Percentiles rank a stretch among this genome's conserved stretches.
Evolutionary conservation across 2,329 filamentous ascomycete genomes (phyloP).

Genomic region (Arthrobotrys iridis): DNA sequence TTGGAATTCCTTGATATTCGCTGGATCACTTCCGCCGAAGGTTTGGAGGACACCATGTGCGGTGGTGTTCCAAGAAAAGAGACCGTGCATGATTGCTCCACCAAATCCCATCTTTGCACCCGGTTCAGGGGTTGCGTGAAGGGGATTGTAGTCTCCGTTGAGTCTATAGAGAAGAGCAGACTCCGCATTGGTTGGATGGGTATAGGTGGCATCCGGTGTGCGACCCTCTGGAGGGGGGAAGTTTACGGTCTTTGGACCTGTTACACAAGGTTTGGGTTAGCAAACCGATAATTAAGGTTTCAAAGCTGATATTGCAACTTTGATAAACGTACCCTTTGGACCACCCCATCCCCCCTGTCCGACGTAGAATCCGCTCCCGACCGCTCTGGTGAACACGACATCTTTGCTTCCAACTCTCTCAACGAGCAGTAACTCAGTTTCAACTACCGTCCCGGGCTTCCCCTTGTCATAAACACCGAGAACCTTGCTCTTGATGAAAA

Average conservation of each 20-base stretch:
- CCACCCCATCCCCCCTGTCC: constrained; percentile 86
- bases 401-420: constrained; percentile 73
- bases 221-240: constrained; percentile 79
- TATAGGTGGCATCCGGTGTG: constrained; percentile 75
- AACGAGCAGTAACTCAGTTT: constrained; percentile 80
- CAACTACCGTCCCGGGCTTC: constrained; percentile 80
- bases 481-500: constrained; percentile 80
- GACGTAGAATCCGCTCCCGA: constrained; percentile 80
- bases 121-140: constrained; percentile 86
- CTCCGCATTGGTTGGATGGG: constrained; percentile 75
- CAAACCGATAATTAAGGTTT: background rate
- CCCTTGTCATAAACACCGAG: constrained; percentile 91
- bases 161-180: constrained; percentile 78
- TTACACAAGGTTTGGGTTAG: constrained; percentile 14
- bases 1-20: constrained; percentile 87
- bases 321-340: constrained; percentile 74
- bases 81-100: constrained; percentile 86
- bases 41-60: constrained; percentile 77
- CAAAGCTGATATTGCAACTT: background rate
- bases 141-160: constrained; percentile 93
- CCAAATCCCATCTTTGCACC: constrained; percentile 91
- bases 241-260: constrained; percentile 75
- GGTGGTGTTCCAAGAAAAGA: constrained; percentile 86
- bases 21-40: constrained; percentile 79
- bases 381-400: constrained; percentile 73